phyloP scores from a whole-genome alignment of 257 asterid genomes.

The Solanum habrochaites region DNA sequence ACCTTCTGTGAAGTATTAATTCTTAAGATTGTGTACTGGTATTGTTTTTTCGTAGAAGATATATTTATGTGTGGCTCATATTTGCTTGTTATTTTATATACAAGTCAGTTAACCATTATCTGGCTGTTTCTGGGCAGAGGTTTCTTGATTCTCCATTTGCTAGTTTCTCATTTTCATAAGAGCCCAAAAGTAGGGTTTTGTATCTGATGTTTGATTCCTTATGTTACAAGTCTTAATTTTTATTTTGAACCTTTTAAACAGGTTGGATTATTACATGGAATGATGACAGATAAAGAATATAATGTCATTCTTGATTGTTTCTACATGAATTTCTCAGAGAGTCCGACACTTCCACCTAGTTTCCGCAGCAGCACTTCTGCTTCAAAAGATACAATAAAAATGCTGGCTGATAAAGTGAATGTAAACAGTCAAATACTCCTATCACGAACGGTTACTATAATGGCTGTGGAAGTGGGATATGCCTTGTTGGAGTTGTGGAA shows the following conservation, averaged over 20 bases:
- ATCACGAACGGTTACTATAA: slow-evolving; percentile 82
- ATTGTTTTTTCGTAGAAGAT: neutral
- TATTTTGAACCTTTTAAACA: slow-evolving; percentile 21
- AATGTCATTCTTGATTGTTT: slow-evolving; percentile 77
- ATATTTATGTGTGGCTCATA: neutral
- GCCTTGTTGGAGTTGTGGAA: slow-evolving; percentile 76
- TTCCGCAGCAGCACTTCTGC: slow-evolving; percentile 74
- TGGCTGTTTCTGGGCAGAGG: neutral
- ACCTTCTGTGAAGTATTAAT: slow-evolving; percentile 4
- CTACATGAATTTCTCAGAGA: slow-evolving; percentile 71
- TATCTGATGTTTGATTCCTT: neutral
- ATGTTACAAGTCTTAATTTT: neutral
- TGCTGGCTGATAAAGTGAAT: slow-evolving; percentile 90
- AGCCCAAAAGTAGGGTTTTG: neutral
- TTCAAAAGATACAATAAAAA: slow-evolving; percentile 75
- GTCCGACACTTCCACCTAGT: slow-evolving; percentile 81
- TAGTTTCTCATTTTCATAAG: neutral
- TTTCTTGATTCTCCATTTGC: neutral
- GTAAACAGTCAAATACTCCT: slow-evolving; percentile 80
- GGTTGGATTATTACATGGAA: slow-evolving; percentile 81
- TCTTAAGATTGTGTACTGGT: neutral
- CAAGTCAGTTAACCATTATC: neutral
- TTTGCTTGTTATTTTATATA: neutral
- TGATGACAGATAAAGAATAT: slow-evolving; percentile 93
- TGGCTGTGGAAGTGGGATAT: slow-evolving; percentile 70